Base-by-base conservation (phyloP, 805 yeast genomes). In the Ogataea paraovalis region DNA sequence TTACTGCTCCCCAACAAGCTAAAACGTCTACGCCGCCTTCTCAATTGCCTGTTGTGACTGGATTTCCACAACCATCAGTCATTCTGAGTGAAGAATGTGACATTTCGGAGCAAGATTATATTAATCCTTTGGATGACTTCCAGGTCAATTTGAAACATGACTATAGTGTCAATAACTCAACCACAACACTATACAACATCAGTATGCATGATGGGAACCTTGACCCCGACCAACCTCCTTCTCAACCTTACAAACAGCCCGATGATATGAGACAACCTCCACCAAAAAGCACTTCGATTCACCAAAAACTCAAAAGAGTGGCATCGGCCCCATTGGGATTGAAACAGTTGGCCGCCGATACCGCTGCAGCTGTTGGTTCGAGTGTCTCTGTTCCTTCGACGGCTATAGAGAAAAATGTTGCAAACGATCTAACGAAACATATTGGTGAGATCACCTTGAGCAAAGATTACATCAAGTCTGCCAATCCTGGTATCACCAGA, bases 291-390 rank as follows among this genome's bases (percentile, higher is more conserved):
- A 8, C 18, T 10, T 16, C 46, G 25, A 23, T 74, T 36, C 75
- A 69, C 19, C 66, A 70, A 38, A 71, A 72, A 19, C 67, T 87
- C 21, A 71, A 94, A 50, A 73, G 95, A 51, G 95, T 86, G 1
- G 91, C 96, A 0, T 87, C 96, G 0, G 95, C 94, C 1, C 96
- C 96, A 10, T 71, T 85, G 46, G 85, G 76, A 9, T 59, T 79
- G 22, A 73, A 78, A 44, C 68, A 53, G 45, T 50, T 71, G 16
- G 67, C 54, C 12, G 60, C 52, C 8, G 36, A 36, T 25, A 33
- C 23, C 25, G 34, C 23, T 28, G 34, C 28, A 16, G 23, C 44
- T 32, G 32, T 49, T 22, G 30, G 18, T 22, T 37, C 53, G 9
- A 21, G 33, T 22, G 41, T 39, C 23, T 27, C 50, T 18, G 28